Evolutionary conservation across 495 filamentous ascomycete genomes (phyloP).

Genomic region (Aspergillus haitiensis): DNA sequence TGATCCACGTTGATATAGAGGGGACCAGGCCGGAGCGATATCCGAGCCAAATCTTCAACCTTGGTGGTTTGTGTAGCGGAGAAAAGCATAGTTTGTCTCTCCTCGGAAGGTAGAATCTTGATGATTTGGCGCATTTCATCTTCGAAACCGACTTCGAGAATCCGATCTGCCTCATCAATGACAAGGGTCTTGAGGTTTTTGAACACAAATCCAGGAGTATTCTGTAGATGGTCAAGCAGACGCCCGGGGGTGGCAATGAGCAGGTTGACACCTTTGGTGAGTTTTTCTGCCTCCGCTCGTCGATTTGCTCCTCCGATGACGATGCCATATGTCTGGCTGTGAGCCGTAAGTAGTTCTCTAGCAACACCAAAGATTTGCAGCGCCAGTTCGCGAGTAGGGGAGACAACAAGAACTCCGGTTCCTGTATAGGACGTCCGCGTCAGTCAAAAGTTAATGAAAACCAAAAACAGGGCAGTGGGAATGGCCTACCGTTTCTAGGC

Average conservation of each 20-base stretch:
- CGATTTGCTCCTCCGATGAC: slow-evolving; percentile 95
- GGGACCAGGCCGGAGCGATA: slow-evolving; percentile 87
- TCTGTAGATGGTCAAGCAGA: slow-evolving; percentile 91
- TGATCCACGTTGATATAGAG: slow-evolving; percentile 95
- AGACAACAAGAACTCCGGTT: slow-evolving; percentile 81
- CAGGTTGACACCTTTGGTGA: slow-evolving; percentile 90
- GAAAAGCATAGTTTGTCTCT: slow-evolving; percentile 95
- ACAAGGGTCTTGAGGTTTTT: slow-evolving; percentile 88
- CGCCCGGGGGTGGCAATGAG: slow-evolving; percentile 92
- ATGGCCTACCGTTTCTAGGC: slow-evolving; percentile 59
- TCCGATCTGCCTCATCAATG: slow-evolving; percentile 80
- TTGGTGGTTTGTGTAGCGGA: slow-evolving; percentile 98
- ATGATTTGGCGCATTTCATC: slow-evolving; percentile 98
- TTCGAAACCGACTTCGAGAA: slow-evolving; percentile 96
- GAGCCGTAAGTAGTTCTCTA: slow-evolving; percentile 81
- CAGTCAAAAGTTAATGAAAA: slow-evolving; percentile 1
- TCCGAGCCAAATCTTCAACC: slow-evolving; percentile 92
- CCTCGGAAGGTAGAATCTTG: slow-evolving; percentile 87
- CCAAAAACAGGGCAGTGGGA: background rate
- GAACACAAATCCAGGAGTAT: slow-evolving; percentile 87
- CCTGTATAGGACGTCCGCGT: slow-evolving; percentile 38
- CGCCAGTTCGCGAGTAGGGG: slow-evolving; percentile 72
- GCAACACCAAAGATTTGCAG: slow-evolving; percentile 97
- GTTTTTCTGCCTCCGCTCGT: slow-evolving; percentile 88
- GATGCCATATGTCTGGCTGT: slow-evolving; percentile 93